phyloP scores from a whole-genome alignment of 805 yeast species.

The Jamesozyma piceae region DNA sequence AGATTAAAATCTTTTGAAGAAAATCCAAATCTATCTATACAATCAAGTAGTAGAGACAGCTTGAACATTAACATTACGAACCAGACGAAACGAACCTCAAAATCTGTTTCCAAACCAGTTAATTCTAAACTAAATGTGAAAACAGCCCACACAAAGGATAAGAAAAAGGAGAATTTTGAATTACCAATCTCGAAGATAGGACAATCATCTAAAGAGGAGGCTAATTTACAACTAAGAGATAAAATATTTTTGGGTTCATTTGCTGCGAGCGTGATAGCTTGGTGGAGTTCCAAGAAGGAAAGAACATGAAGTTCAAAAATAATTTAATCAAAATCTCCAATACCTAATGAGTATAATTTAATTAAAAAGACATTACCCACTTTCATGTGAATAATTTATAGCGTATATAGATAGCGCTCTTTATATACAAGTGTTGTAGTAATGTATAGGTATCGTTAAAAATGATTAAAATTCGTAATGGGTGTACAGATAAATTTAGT shows the following conservation, averaged over 20 bases:
- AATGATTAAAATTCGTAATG: too few relatives aligned
- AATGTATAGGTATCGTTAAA: too few relatives aligned
- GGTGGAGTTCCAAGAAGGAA: not conserved
- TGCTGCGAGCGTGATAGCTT: not conserved
- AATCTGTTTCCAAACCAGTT: not conserved
- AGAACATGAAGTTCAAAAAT: not conserved
- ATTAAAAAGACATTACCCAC: too few relatives aligned
- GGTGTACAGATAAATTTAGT: too few relatives aligned
- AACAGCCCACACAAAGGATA: not conserved
- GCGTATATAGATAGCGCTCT: too few relatives aligned
- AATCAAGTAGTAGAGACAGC: not conserved
- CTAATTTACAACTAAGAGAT: not conserved
- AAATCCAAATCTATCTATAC: not conserved
- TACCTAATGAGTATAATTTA: too few relatives aligned
- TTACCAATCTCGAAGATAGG: not conserved
- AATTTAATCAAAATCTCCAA: too few relatives aligned
- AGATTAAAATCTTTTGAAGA: constrained; percentile 10
- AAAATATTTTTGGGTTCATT: not conserved
- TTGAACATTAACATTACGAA: not conserved
- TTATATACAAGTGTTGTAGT: too few relatives aligned
- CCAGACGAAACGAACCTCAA: not conserved
- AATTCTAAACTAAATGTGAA: not conserved
- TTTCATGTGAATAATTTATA: too few relatives aligned
- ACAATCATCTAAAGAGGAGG: not conserved
- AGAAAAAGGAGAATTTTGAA: not conserved